Base-by-base conservation (phyloP, 129 eudicot species). In the Helichrysum umbraculigerum region DNA sequence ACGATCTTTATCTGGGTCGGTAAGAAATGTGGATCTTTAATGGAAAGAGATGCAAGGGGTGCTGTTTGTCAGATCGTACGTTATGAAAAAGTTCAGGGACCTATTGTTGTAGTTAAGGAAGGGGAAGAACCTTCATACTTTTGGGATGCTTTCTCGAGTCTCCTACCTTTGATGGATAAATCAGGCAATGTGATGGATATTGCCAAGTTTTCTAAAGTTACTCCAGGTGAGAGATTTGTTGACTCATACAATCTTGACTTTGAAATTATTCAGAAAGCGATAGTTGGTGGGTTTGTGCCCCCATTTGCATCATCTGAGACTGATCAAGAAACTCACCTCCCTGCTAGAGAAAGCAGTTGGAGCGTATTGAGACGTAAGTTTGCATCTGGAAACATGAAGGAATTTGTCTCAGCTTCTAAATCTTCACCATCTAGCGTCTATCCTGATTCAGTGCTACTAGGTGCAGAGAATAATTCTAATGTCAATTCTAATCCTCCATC, bases 321-420 rank as follows among this genome's bases (percentile, higher is more conserved):
- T n/a, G 92, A 82, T 54, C 78, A 85, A 32, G 96, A 90, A 79
- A 88, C 90, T n/a, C 90, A 81, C 74, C 88, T 89, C 35, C 98
- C 98, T 59, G 96, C 79, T 19, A 83, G 94, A 75, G 96, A 92
- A 74, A 92, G 83, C 84, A 82, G 83, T 86, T 92, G 98, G 98
- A 89, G 89, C 70, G 83, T 58, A 15, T 74, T 90, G 65, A 90
- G 96, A 72, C 89, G 91, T 28, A 90, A 90, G 65, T 88, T 88
- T 80, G 86, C 90, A 21, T 34, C 67, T 42, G 91, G 91, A 22
- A 88, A 73, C 76, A 88, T 90, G 93, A 88, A 86, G 79, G 96
- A 90, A 51, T 90, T 90, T 86, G 90, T 80, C 54, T 75, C 81
- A 67, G 83, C 84, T 82, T 81, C 91, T 30, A 84, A 86, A 71